phyloP scores from a whole-genome alignment of 192 early-diverging fungal species.

The Backusella mclennaniae region DNA sequence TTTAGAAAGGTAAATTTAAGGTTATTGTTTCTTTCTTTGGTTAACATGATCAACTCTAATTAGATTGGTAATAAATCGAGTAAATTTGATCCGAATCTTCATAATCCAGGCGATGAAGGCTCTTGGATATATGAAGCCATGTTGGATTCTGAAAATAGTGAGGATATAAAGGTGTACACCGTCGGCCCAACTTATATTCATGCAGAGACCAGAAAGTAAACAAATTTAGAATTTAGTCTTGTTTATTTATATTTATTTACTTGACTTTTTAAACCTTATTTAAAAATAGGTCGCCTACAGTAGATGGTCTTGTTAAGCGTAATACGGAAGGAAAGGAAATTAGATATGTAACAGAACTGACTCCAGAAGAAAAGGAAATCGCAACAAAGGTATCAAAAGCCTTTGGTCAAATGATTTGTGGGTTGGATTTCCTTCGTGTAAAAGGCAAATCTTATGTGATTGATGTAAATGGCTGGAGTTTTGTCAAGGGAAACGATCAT shows the following conservation, averaged over 20 bases:
- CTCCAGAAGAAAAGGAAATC: conserved; percentile 72
- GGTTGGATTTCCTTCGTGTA: conserved; percentile 89
- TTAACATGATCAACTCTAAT: background rate
- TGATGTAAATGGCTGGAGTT: conserved; percentile 99
- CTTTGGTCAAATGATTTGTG: conserved; percentile 95
- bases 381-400: conserved; percentile 69
- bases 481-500: conserved; percentile 93
- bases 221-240: background rate
- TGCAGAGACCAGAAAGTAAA: conserved; percentile 91
- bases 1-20: conserved; percentile 65
- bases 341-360: conserved; percentile 86
- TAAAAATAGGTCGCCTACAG: conserved; percentile 76
- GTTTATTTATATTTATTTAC: conserved; percentile 4
- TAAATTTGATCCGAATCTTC: conserved; percentile 76
- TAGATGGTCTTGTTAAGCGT: conserved; percentile 92
- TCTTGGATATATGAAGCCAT: conserved; percentile 96
- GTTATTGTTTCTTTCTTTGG: background rate
- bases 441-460: conserved; percentile 86
- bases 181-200: conserved; percentile 88
- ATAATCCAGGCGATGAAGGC: conserved; percentile 65
- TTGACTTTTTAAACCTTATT: background rate
- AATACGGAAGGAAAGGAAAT: conserved; percentile 98
- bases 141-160: conserved; percentile 90
- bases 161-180: conserved; percentile 98
- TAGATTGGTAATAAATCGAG: conserved; percentile 94